A percentile compares a stretch with the other conserved stretches of the same genome.
Evolutionary conservation across 2,329 filamentous ascomycete species (phyloP).

Genomic region (Penicillium carneum): DNA sequence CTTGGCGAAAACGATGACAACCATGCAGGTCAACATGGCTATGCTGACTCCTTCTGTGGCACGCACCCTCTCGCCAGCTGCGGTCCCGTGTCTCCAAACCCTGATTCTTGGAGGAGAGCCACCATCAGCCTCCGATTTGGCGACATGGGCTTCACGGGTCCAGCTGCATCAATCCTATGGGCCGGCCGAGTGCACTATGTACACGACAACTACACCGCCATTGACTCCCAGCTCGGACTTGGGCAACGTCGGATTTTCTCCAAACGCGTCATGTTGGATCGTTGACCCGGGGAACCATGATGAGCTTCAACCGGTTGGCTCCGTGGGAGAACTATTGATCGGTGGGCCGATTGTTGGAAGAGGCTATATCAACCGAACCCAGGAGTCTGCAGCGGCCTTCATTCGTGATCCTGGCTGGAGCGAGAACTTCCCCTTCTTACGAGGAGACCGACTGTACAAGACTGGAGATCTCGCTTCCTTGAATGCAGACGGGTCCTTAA

Average conservation of each 20-base stretch:
- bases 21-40: slow-evolving; percentile 10
- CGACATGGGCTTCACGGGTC: slow-evolving; percentile 8
- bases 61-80: not conserved
- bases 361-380: slow-evolving; percentile 13
- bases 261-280: slow-evolving; percentile 7
- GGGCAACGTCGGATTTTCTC: slow-evolving; percentile 12
- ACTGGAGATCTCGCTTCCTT: slow-evolving; percentile 48
- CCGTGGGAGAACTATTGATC: slow-evolving; percentile 15
- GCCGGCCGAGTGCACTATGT: slow-evolving; percentile 13
- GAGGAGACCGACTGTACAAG: slow-evolving; percentile 15
- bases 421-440: not conserved
- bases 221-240: slow-evolving; percentile 3
- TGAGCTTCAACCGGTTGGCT: slow-evolving; percentile 14
- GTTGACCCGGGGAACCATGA: slow-evolving; percentile 15
- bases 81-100: slow-evolving; percentile 5
- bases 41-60: slow-evolving; percentile 17
- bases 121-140: slow-evolving; percentile 10
- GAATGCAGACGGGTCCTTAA: slow-evolving; percentile 39
- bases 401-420: slow-evolving; percentile 2
- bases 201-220: slow-evolving; percentile 1
- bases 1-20: slow-evolving; percentile 8
- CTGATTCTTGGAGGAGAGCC: slow-evolving; percentile 16
- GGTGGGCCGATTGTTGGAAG: slow-evolving; percentile 16
- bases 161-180: slow-evolving; percentile 14
- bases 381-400: slow-evolving; percentile 6